Base-by-base conservation (phyloP, 352 stramenopile species). In the Blastocystis sp. region DNA sequence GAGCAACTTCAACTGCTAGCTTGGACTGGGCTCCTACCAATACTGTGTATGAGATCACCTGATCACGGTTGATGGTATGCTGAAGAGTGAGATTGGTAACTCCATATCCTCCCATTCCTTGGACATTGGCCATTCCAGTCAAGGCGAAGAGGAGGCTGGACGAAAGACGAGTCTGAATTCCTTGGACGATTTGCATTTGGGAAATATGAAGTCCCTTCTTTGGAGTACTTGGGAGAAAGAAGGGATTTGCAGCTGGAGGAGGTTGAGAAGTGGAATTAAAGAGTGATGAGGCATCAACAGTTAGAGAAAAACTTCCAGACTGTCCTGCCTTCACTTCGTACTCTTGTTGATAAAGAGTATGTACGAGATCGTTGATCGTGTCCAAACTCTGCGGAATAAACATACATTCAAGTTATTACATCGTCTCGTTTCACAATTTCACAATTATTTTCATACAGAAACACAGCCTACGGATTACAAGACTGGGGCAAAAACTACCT, bases 301-400 rank as follows among this genome's bases (percentile, higher is more conserved):
- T 40, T 27, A 81, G 59, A 5, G 37, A 51, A 54, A 62, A 62
- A n/a, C 35, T 59, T 48, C 70, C 48, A 27, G 35, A 59, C 40
- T 81, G 70, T 33, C 70, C 70, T 17, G 70, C 70, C 24, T 81
- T 81, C 17, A 35, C 44, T 22, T 81, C 40, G 7, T 66, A 51
- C 7, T 81, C 70, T 33, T 35, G 70, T 40, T 81, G 70, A 24
- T 42, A 81, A 22, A 81, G 40, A 17, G 70, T 81, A 30, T 81
- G 70, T 27, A 81, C 54, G 17, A 81, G 33, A 81, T 81, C 70
- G 44, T 60, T 44, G 70, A 81, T 59, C 3, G 37, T 44, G 42
- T 81, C 70, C 19, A 81, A 27, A 64, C 70, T 81, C 70, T 81
- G 62, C 5, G n/a, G n/a, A n/a, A n/a, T n/a, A n/a, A n/a, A n/a